Percentiles rank a stretch among this genome's conserved stretches.
phyloP scores from a whole-genome alignment of 306 rosid species.

The Quercus engelmannii region DNA sequence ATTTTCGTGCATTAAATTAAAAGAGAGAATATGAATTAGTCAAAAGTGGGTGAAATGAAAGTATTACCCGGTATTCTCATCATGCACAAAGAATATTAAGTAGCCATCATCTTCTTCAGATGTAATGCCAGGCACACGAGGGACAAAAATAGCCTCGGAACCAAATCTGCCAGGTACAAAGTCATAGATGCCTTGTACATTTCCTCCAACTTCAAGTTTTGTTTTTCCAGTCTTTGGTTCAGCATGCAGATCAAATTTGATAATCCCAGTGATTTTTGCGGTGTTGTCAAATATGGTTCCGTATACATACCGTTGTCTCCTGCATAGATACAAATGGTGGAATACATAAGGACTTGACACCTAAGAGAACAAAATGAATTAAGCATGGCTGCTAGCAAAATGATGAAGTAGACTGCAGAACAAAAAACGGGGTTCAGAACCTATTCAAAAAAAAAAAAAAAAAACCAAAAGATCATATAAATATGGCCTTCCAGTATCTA shows the following conservation, averaged over 20 bases:
- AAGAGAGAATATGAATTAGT: background rate
- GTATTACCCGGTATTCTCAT: conserved; percentile 67
- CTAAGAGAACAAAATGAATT: background rate
- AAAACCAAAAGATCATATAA: background rate
- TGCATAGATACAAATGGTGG: conserved; percentile 21
- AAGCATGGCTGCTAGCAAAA: background rate
- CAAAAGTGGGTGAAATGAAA: conserved; percentile 1
- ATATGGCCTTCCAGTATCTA: background rate
- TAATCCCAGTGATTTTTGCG: conserved; percentile 66
- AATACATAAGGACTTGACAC: background rate
- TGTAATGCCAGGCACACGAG: conserved; percentile 53
- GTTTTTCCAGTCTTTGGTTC: conserved; percentile 59
- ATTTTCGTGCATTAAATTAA: background rate
- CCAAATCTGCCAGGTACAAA: conserved; percentile 79
- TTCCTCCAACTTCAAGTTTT: conserved; percentile 78
- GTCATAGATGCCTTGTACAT: conserved; percentile 69
- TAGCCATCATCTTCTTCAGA: conserved; percentile 95
- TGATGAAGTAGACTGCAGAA: background rate
- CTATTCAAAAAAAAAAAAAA: background rate
- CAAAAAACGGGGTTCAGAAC: background rate
- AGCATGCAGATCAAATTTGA: conserved; percentile 82
- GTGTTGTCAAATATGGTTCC: conserved; percentile 72
- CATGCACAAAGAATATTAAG: conserved; percentile 74
- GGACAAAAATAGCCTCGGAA: conserved; percentile 84
- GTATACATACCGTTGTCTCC: conserved; percentile 76